Base-by-base conservation (phyloP, 768 basidiomycete species). In the Fomitopsis pulvina region DNA sequence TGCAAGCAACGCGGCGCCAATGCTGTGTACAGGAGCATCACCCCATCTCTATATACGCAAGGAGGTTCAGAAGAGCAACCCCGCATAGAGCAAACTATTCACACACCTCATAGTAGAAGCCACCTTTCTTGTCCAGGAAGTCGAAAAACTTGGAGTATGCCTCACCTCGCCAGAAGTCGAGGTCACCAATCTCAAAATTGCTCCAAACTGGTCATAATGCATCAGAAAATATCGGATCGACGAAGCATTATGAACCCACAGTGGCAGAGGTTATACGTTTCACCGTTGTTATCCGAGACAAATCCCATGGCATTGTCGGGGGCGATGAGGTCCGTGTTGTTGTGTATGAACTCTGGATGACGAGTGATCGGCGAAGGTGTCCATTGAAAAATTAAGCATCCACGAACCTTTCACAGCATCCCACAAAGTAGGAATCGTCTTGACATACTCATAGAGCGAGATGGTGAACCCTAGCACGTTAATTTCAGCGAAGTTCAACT, bases 1-100 rank as follows among this genome's bases (percentile, higher is more conserved):
- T 0, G 91, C 86, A 56, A 97, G 89, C 8, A 98, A 72, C 0
- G 94, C 85, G 1, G 87, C 93, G 29, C 88, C 95, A 51, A 97
- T 92, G 34, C 76, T 78, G 63, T 85, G 82, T 4, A 85, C 79
- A 3, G 80, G 81, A 0, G 95, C 95, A 69, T 96, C 94, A 44
- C 95, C 95, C 92, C 92, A 92, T 28, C 91, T 82, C 80, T 90
- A 55, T 4, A 18, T 3, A 24, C 12, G 7, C 6, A 5, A 11
- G 18, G 4, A 11, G 16, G 11, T 24, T 14, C 3, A 20, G 3
- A 18, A 29, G 25, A 2, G 1, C 18, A 2, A 8, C 16, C 14
- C 14, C 11, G 20, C 46, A 14, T 45, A 20, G 11, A 44, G 37
- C 16, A 10, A 11, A 27, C n/a, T 7, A 38, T 20, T 12, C 21